Conservation (phyloP, 2,329 filamentous ascomycete species). For the Fusarium sp. region DNA sequence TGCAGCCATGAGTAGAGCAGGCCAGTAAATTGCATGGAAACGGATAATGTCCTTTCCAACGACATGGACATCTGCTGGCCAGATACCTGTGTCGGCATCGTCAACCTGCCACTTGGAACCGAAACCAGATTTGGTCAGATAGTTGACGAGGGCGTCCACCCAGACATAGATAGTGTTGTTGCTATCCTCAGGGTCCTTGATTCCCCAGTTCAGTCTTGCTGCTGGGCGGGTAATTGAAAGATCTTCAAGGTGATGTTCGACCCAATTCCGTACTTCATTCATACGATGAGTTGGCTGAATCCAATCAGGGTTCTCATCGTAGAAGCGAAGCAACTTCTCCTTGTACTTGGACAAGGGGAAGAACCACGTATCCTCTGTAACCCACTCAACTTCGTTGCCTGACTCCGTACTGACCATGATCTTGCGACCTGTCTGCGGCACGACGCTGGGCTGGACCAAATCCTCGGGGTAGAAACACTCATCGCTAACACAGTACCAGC, state of each 20-base stretch:
- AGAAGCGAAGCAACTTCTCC: conserved; percentile 84
- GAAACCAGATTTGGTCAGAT: conserved; percentile 89
- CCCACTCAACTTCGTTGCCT: conserved; percentile 94
- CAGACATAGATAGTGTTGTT: conserved; percentile 97
- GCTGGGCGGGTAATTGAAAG: conserved; percentile 89
- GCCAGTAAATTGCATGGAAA: conserved; percentile 99
- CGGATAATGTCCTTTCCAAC: conserved; percentile 97
- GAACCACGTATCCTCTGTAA: conserved; percentile 93
- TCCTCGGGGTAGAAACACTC: conserved; percentile 94
- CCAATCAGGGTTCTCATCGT: conserved; percentile 82
- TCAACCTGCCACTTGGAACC: conserved; percentile 73
- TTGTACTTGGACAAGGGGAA: conserved; percentile 89
- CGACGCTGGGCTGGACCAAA: conserved; percentile 79
- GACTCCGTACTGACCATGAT: conserved; percentile 89
- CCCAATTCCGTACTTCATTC: conserved; percentile 83
- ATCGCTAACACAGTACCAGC: conserved; percentile 97
- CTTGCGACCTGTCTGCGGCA: conserved; percentile 85
- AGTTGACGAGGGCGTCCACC: conserved; percentile 96
- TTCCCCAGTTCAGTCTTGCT: conserved; percentile 86
- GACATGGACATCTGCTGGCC: conserved; percentile 93
- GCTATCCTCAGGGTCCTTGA: conserved; percentile 86
- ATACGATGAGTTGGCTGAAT: conserved; percentile 81
- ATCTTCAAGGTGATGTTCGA: conserved; percentile 84
- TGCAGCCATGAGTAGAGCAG: conserved; percentile 92
- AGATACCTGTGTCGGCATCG: conserved; percentile 74